Conservation (phyloP, 202 grass and related monocot species). For the Schoenoplectus tabernaemontani region DNA sequence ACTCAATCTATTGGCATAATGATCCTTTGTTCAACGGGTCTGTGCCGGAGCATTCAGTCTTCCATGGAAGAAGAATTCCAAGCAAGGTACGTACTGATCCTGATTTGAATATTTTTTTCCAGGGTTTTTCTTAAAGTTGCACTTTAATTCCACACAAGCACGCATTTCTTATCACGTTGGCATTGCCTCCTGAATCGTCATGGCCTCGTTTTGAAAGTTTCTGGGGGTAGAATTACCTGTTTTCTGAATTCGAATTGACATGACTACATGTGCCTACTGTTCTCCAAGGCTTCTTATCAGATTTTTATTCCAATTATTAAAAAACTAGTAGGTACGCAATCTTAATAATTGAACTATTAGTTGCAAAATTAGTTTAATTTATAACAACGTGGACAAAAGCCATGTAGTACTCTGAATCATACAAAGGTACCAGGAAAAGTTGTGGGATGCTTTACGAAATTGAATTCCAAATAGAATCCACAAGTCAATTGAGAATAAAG, state of each 20-base stretch:
- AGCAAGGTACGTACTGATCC: too few relatives aligned
- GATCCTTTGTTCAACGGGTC: conserved; percentile 32
- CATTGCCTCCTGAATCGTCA: neutral
- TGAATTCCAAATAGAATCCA: neutral
- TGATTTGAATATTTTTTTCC: too few relatives aligned
- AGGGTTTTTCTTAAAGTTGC: neutral
- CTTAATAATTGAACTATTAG: neutral
- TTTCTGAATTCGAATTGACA: neutral
- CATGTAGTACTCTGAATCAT: too few relatives aligned
- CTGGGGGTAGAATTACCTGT: neutral
- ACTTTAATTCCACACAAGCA: neutral
- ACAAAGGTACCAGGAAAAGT: too few relatives aligned
- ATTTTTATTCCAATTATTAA: neutral
- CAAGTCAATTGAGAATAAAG: neutral
- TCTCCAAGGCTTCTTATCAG: too few relatives aligned
- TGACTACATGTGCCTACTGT: neutral
- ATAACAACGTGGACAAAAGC: too few relatives aligned
- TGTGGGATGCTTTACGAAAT: neutral
- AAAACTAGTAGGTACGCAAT: neutral
- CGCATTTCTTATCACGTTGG: neutral
- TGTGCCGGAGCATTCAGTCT: conserved; percentile 35
- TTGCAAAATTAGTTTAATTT: neutral
- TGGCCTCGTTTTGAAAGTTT: neutral
- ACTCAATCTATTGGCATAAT: conserved; percentile 55
- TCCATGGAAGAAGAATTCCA: conserved; percentile 47